These are phyloP conservation scores for Setaria italica DNA, from an alignment of 202 grass and related monocot genomes.

Conservation along the genomic window DNA sequence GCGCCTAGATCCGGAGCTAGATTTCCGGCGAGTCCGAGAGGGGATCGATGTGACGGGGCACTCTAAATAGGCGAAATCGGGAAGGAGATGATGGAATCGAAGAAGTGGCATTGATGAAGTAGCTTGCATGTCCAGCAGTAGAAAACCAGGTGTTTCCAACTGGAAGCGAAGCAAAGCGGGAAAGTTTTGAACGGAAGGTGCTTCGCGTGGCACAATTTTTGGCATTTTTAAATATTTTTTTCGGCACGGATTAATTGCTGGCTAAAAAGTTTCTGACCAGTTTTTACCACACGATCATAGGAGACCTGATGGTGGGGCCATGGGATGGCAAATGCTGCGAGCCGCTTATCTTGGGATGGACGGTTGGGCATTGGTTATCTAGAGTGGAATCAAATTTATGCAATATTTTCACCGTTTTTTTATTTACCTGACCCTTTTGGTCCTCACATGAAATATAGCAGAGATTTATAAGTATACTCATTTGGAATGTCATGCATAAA, in stretches of 20 bases:
- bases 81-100: not conserved
- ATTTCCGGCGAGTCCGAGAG: not conserved
- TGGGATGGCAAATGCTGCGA: not conserved
- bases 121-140: conserved; percentile 13
- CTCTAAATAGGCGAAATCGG: not conserved
- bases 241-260: not conserved
- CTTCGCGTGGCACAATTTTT: not conserved
- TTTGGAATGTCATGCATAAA: not conserved
- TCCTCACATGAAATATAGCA: not conserved
- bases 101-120: conserved; percentile 5
- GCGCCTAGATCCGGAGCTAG: not conserved
- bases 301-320: not conserved
- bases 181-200: conserved; percentile 5
- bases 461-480: not conserved
- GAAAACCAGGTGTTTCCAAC: conserved; percentile 7
- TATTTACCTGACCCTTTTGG: not conserved
- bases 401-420: not conserved
- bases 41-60: not conserved
- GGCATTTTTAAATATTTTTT: not conserved
- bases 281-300: not conserved
- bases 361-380: not conserved
- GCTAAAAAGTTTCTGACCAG: not conserved
- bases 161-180: conserved; percentile 8
- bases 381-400: not conserved
- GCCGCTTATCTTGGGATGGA: not conserved